Evolutionary conservation across 768 basidiomycete genomes (phyloP).

Genomic region (Termitomyces sp.): DNA sequence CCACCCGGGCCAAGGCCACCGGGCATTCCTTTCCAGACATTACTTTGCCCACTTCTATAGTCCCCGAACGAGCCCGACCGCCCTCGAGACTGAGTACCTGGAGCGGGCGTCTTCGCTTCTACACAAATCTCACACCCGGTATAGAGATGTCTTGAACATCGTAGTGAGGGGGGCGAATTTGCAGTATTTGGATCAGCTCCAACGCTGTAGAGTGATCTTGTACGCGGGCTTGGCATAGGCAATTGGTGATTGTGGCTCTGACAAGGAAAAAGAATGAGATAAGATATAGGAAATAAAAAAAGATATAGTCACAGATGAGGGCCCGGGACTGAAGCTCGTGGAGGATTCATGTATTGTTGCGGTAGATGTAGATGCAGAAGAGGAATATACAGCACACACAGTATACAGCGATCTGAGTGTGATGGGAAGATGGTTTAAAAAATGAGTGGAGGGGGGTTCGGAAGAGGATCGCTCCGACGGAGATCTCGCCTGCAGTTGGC

Average conservation of each 20-base stretch:
- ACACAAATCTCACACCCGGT: constrained; percentile 75
- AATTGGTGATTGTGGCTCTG: constrained; percentile 9
- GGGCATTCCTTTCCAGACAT: constrained; percentile 30
- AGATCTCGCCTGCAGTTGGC: constrained; percentile 25
- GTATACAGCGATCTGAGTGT: constrained; percentile 21
- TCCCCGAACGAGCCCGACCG: constrained; percentile 16
- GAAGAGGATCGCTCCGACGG: constrained; percentile 22
- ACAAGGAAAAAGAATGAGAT: constrained; percentile 7
- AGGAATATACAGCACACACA: constrained; percentile 14
- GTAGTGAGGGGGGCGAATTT: constrained; percentile 58
- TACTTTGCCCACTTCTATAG: constrained; percentile 12
- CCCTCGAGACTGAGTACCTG: constrained; percentile 24
- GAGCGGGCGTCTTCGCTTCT: constrained; percentile 44
- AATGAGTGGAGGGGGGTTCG: constrained; percentile 18
- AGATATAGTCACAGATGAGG: constrained; percentile 11
- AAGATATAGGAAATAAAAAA: background rate
- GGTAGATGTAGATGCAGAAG: background rate
- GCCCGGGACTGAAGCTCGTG: constrained; percentile 5
- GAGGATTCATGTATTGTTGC: constrained; percentile 21
- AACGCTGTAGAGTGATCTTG: constrained; percentile 48
- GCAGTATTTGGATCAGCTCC: constrained; percentile 62
- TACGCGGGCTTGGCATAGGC: constrained; percentile 35
- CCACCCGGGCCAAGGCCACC: constrained; percentile 32
- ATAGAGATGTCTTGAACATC: constrained; percentile 72
- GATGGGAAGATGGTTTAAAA: constrained; percentile 16